phyloP scores from a whole-genome alignment of 176 grass and related monocot species.

The Coix lacrymajobi region DNA sequence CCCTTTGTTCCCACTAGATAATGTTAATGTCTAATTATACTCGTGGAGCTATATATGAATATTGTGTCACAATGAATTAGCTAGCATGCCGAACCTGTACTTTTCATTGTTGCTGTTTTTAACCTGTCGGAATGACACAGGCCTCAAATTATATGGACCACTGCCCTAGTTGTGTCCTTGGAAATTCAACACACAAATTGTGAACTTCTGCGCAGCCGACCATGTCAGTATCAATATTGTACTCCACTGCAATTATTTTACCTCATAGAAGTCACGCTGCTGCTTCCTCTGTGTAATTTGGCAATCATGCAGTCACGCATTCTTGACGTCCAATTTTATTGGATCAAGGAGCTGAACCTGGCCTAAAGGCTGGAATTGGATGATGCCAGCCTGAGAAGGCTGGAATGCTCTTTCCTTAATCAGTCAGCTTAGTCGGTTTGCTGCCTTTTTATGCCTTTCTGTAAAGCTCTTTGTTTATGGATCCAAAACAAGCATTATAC shows the following conservation, averaged over 20 bases:
- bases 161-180: neutral
- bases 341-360: neutral
- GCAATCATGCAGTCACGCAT: neutral
- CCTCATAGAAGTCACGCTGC: neutral
- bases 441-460: neutral
- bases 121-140: neutral
- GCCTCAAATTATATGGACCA: neutral
- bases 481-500: neutral
- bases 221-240: neutral
- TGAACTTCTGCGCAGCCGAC: neutral
- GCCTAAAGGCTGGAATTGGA: neutral
- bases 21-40: neutral
- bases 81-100: neutral
- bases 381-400: neutral
- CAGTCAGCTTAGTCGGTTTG: neutral
- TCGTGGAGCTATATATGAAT: neutral
- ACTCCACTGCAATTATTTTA: neutral
- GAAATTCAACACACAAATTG: neutral
- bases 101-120: neutral
- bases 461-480: neutral
- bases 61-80: neutral
- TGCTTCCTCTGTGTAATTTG: neutral
- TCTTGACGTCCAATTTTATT: no score
- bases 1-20: neutral
- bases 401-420: neutral